Conservation (phyloP, 2,329 filamentous ascomycete species). For the Fusarium sp. region DNA sequence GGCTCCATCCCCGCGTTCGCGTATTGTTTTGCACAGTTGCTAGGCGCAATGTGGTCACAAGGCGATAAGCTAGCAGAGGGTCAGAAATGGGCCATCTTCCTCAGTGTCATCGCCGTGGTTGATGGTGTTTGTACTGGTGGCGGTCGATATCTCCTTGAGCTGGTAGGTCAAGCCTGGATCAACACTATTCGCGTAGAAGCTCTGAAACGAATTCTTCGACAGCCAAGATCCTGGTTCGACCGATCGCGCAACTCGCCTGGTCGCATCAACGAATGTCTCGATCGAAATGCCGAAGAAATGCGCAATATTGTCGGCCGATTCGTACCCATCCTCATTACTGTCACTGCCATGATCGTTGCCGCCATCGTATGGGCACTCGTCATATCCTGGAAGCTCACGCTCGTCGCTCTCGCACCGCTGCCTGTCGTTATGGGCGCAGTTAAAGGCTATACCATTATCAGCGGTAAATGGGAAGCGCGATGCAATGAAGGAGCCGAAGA, state of each 20-base stretch:
- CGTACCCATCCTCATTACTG: constrained; percentile 74
- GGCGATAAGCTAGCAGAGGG: constrained; percentile 61
- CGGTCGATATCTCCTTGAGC: constrained; percentile 78
- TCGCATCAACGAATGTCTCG: constrained; percentile 76
- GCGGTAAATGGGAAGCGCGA: constrained; percentile 76
- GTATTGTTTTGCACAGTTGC: constrained; percentile 77
- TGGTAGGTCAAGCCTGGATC: constrained; percentile 79
- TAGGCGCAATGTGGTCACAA: constrained; percentile 73
- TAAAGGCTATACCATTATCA: constrained; percentile 71
- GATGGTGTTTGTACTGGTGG: constrained; percentile 74
- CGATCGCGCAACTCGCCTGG: constrained; percentile 71
- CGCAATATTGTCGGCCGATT: constrained; percentile 84
- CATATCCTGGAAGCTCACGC: constrained; percentile 81
- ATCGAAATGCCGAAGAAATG: constrained; percentile 88
- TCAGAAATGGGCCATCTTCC: constrained; percentile 73
- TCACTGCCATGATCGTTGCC: constrained; percentile 73
- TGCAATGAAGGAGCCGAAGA: constrained; percentile 72
- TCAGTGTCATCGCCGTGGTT: constrained; percentile 73
- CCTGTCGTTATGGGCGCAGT: constrained; percentile 76
- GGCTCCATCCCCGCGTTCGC: constrained; percentile 79
- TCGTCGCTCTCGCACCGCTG: constrained; percentile 76
- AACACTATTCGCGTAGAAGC: constrained; percentile 75
- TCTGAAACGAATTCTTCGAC: constrained; percentile 75
- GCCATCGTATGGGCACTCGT: constrained; percentile 79
- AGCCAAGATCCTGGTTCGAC: constrained; percentile 84